Conservation (phyloP, 768 basidiomycete genomes). For the Chalciporus chontae region DNA sequence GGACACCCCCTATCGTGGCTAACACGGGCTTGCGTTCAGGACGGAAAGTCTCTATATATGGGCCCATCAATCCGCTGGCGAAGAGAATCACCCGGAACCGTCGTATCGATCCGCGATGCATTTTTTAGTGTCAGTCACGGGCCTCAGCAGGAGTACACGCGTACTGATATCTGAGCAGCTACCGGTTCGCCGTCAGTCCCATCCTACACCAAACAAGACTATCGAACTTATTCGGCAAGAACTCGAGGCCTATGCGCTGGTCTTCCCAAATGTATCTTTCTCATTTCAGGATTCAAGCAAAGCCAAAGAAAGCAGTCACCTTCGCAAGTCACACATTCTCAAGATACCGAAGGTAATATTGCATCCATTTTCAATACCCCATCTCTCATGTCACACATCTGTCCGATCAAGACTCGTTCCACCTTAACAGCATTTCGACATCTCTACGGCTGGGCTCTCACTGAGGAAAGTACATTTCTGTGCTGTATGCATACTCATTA, state of each 20-base stretch:
- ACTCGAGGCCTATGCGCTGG: slow-evolving; percentile 68
- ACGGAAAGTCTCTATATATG: slow-evolving; percentile 60
- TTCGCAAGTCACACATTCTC: slow-evolving; percentile 45
- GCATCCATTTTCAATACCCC: slow-evolving; percentile 10
- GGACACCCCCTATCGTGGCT: neutral
- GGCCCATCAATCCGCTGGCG: slow-evolving; percentile 77
- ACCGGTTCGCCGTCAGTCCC: slow-evolving; percentile 74
- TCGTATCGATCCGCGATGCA: slow-evolving; percentile 79
- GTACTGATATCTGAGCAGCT: slow-evolving; percentile 44
- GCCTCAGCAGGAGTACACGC: neutral
- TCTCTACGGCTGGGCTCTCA: slow-evolving; percentile 69
- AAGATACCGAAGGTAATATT: slow-evolving; percentile 62
- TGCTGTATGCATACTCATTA: slow-evolving; percentile 7
- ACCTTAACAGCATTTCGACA: slow-evolving; percentile 66
- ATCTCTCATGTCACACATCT: slow-evolving; percentile 15
- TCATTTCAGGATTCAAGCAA: slow-evolving; percentile 55
- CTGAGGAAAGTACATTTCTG: slow-evolving; percentile 48
- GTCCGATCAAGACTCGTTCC: slow-evolving; percentile 53
- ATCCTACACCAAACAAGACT: slow-evolving; percentile 55
- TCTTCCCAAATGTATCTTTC: slow-evolving; percentile 70
- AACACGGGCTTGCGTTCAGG: slow-evolving; percentile 37
- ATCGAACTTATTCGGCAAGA: slow-evolving; percentile 68
- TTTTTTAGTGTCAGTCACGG: slow-evolving; percentile 73
- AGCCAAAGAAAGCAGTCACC: slow-evolving; percentile 29
- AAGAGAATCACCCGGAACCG: slow-evolving; percentile 71